These are phyloP conservation scores for Gaultheria prostrata DNA, from an alignment of 148 eudicot genomes.

Conservation along the genomic window DNA sequence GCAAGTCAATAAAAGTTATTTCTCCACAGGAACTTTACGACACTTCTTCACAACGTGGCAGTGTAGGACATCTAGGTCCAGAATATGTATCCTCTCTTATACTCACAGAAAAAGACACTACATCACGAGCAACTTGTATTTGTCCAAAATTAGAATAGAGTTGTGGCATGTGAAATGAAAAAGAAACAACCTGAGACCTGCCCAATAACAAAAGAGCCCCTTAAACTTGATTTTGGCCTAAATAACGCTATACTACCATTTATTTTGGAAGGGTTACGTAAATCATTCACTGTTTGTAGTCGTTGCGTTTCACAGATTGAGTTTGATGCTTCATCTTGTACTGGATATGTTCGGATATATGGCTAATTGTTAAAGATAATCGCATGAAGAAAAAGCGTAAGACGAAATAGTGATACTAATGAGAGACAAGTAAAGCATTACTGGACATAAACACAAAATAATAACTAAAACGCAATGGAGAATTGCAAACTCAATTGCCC, in stretches of 20 bases:
- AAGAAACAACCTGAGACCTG: slow-evolving; percentile 5
- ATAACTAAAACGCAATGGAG: background rate
- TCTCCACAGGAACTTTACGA: background rate
- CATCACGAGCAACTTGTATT: background rate
- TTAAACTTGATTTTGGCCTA: background rate
- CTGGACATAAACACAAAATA: background rate
- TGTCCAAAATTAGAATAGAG: background rate
- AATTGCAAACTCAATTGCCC: background rate
- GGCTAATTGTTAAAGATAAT: background rate
- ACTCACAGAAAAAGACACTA: background rate
- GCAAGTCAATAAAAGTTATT: background rate
- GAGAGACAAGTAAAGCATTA: background rate
- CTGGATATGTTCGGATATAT: background rate
- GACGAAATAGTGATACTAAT: background rate
- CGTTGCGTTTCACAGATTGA: background rate
- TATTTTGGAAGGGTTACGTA: background rate
- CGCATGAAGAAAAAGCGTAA: background rate
- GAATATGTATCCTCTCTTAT: background rate
- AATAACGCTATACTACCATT: background rate
- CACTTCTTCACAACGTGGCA: background rate
- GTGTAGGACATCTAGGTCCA: background rate
- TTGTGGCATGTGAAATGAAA: background rate
- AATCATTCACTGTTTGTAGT: background rate
- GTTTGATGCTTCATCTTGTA: background rate
- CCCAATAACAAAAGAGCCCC: background rate